A percentile compares a stretch with the other conserved stretches of the same genome.
These are phyloP conservation scores for Talaromyces marneffei DNA, from an alignment of 2,329 filamentous ascomycete genomes.

Conservation along the genomic window DNA sequence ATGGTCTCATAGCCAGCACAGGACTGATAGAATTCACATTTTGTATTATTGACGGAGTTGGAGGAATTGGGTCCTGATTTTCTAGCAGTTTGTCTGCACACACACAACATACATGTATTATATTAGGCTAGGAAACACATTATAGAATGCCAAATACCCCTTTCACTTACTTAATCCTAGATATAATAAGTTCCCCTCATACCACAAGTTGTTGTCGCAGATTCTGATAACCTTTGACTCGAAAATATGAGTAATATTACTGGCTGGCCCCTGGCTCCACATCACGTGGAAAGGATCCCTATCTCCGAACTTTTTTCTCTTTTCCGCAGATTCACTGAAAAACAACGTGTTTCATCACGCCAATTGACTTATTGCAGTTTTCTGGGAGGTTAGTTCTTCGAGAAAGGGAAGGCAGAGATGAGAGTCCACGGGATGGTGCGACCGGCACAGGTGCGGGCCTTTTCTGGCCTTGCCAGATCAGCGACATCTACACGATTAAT, in stretches of 20 bases:
- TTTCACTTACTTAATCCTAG: not conserved
- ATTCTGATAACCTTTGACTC: not conserved
- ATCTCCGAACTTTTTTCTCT: conserved; percentile 15
- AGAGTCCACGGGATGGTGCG: conserved; percentile 38
- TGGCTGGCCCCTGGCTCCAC: conserved; percentile 12
- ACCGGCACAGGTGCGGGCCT: conserved; percentile 32
- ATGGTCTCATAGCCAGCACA: not conserved
- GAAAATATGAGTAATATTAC: not conserved
- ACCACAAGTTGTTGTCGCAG: too few relatives aligned
- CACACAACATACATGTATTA: conserved; percentile 7
- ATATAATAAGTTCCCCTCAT: too few relatives aligned
- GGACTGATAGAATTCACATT: not conserved
- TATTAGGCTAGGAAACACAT: not conserved
- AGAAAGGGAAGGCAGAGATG: conserved; percentile 26
- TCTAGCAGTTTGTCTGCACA: not conserved
- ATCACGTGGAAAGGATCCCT: conserved; percentile 15
- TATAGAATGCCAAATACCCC: not conserved
- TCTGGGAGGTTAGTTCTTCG: not conserved
- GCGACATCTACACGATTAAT: conserved; percentile 25
- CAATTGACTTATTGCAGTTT: not conserved
- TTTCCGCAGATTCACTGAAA: not conserved
- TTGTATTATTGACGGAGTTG: conserved; percentile 6
- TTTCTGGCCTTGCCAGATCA: conserved; percentile 32
- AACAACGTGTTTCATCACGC: not conserved
- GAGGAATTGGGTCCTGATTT: not conserved